A percentile compares a stretch with the other conserved stretches of the same genome.
phyloP scores from a whole-genome alignment of 805 yeast genomes.

The Trichomonascus vanleenenianus region DNA sequence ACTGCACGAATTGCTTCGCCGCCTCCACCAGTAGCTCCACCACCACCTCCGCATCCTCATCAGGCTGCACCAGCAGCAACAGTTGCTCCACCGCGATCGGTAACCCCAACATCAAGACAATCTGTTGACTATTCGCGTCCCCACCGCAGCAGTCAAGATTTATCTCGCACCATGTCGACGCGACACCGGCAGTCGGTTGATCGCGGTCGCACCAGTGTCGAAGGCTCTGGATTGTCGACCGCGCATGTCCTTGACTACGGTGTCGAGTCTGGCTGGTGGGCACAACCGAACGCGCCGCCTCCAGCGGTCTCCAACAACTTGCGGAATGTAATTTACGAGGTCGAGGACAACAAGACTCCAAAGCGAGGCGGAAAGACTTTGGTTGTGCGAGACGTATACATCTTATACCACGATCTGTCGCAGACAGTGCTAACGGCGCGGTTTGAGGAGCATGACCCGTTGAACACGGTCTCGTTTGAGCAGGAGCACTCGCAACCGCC shows the following conservation, averaged over 20 bases:
- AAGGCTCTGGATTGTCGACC: constrained; percentile 6
- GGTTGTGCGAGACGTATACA: constrained; percentile 56
- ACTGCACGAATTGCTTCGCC: constrained; percentile 1
- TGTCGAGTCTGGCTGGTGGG: constrained; percentile 58
- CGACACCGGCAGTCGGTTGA: constrained; percentile 19
- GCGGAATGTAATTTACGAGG: constrained; percentile 54
- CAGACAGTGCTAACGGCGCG: constrained; percentile 53
- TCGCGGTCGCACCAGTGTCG: constrained; percentile 8
- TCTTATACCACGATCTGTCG: constrained; percentile 65
- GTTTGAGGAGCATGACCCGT: constrained; percentile 49
- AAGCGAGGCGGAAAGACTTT: constrained; percentile 52
- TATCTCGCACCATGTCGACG: neutral
- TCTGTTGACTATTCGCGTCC: neutral
- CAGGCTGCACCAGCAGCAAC: constrained; percentile 12
- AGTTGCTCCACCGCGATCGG: constrained; percentile 15
- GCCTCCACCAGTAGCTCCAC: constrained; percentile 14
- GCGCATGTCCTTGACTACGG: constrained; percentile 30
- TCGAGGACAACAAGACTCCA: constrained; percentile 46
- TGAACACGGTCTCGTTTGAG: constrained; percentile 35
- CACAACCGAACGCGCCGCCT: constrained; percentile 47
- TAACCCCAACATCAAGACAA: constrained; percentile 23
- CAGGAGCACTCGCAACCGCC: constrained; percentile 34
- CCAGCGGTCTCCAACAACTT: constrained; percentile 36
- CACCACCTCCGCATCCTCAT: constrained; percentile 14
- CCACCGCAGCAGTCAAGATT: neutral